Conservation (phyloP, 2,329 filamentous ascomycete genomes). For the Alternaria conjuncta region DNA sequence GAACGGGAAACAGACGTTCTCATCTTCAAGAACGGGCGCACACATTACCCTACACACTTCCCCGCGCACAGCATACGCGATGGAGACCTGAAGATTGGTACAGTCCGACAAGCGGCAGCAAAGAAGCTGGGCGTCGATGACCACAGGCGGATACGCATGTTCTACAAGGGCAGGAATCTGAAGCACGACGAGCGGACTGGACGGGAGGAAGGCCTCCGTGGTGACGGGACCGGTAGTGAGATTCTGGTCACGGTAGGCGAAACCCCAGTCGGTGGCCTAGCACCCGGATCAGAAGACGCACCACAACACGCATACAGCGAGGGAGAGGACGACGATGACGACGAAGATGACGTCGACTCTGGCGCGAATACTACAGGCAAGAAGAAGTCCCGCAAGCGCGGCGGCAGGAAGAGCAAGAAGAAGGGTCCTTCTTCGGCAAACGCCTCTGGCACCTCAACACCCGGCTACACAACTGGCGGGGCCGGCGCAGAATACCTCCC, state of each 20-base stretch:
- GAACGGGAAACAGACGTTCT: slow-evolving; percentile 71
- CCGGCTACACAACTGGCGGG: slow-evolving; percentile 44
- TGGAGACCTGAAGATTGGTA: slow-evolving; percentile 70
- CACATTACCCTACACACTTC: slow-evolving; percentile 73
- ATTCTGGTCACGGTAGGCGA: slow-evolving; percentile 66
- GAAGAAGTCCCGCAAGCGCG: slow-evolving; percentile 43
- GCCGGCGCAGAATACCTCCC: slow-evolving; percentile 48
- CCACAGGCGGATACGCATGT: slow-evolving; percentile 66
- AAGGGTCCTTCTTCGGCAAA: slow-evolving; percentile 50
- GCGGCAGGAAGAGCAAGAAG: slow-evolving; percentile 55
- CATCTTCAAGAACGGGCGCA: slow-evolving; percentile 70
- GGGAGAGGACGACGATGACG: slow-evolving; percentile 51
- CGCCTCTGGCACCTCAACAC: slow-evolving; percentile 51
- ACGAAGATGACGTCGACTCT: slow-evolving; percentile 36
- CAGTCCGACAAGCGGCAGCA: slow-evolving; percentile 71
- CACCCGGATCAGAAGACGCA: slow-evolving; percentile 47
- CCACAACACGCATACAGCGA: slow-evolving; percentile 35
- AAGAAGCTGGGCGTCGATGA: slow-evolving; percentile 69
- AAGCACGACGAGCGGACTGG: slow-evolving; percentile 67
- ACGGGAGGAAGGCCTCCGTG: slow-evolving; percentile 63
- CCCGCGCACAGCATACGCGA: slow-evolving; percentile 77
- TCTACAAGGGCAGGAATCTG: slow-evolving; percentile 75
- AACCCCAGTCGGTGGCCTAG: slow-evolving; percentile 50
- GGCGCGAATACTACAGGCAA: slow-evolving; percentile 39
- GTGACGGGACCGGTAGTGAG: slow-evolving; percentile 65